Percentiles rank a stretch among this genome's conserved stretches.
phyloP scores from a whole-genome alignment of 768 basidiomycete species.

The Podaxis carcinomalis region DNA sequence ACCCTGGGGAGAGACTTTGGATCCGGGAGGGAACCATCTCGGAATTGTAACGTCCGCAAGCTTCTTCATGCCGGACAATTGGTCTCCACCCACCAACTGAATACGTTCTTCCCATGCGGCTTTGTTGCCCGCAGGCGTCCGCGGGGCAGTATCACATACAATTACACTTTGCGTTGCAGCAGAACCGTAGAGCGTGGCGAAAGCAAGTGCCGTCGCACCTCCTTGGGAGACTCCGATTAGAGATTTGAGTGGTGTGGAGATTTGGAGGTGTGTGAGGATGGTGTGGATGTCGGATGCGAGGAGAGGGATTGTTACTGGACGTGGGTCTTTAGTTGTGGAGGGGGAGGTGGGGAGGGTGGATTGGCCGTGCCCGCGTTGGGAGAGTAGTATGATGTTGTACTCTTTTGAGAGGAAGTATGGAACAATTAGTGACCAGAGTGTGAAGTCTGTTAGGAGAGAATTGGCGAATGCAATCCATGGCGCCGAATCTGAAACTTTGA shows the following conservation, averaged over 20 bases:
- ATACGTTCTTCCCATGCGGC: constrained; percentile 48
- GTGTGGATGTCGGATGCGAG: constrained; percentile 41
- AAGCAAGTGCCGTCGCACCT: constrained; percentile 45
- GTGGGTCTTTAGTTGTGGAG: neutral
- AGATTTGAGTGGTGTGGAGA: constrained; percentile 32
- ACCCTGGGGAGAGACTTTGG: constrained; percentile 5
- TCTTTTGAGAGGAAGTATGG: constrained; percentile 30
- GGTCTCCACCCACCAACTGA: constrained; percentile 26
- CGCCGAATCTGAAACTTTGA: constrained; percentile 32
- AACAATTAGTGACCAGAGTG: constrained; percentile 44
- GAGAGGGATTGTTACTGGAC: constrained; percentile 34
- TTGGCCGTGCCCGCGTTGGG: constrained; percentile 47
- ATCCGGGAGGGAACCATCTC: constrained; percentile 46
- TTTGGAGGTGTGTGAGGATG: constrained; percentile 22
- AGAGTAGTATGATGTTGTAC: constrained; percentile 48
- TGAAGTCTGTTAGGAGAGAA: constrained; percentile 42
- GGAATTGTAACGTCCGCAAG: constrained; percentile 39
- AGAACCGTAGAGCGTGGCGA: constrained; percentile 29
- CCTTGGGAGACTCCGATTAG: constrained; percentile 54
- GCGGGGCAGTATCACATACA: constrained; percentile 44
- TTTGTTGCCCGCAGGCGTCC: constrained; percentile 41
- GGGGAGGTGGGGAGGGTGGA: constrained; percentile 29
- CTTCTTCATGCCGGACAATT: constrained; percentile 33
- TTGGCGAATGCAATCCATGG: constrained; percentile 52
- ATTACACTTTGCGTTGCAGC: constrained; percentile 34